Base-by-base conservation (phyloP, 1,284 basidiomycete species). In the Trametes sp. region DNA sequence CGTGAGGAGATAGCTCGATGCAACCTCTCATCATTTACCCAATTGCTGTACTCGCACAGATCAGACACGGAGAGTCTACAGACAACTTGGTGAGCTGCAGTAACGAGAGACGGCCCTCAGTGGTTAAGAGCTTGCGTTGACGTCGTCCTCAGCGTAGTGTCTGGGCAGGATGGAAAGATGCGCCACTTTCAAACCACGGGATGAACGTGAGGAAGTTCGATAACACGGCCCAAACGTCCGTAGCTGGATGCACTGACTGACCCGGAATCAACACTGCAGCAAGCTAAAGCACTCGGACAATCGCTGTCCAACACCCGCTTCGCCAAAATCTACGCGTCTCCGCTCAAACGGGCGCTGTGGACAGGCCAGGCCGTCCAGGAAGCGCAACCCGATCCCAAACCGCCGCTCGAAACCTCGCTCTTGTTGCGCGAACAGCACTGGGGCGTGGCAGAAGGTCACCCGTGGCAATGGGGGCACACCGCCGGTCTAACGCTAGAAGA, bases 91-190 rank as follows among this genome's bases (percentile, higher is more conserved):
- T 87, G 60, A 61, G 81, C 35, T 11, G 35, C 29, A 16, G 16
- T 26, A 10, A 19, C 19, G 23, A 8, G 6, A 38, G 16, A 24
- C 16, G 16, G 21, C 6, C 1, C 13, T 38, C 11, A 21, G 7
- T 6, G 9, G 11, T 10, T 5, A n/a, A 10, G 21, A 28, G 45
- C 23, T 28, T n/a, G n/a, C n/a, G n/a, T n/a, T n/a, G 16, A 49
- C 19, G 31, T 36, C 33, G 33, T 13, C 11, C 26, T 38, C 42
- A 89, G 86, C 81, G 74, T 61, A 72, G 77, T 1, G 71, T 87
- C 8, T 96, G 94, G 94, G 93, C 94, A 28, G 95, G 95, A 11
- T 94, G 90, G 85, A 84, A 83, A 63, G 93, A 97, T 76, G 87
- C 94, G 1, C 87, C 92, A 0, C 81, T 96, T 5, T 91, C 92